A percentile compares a stretch with the other conserved stretches of the same genome.
Conservation (phyloP, 1,139 yeast genomes). For the Scheffersomyces titani region DNA sequence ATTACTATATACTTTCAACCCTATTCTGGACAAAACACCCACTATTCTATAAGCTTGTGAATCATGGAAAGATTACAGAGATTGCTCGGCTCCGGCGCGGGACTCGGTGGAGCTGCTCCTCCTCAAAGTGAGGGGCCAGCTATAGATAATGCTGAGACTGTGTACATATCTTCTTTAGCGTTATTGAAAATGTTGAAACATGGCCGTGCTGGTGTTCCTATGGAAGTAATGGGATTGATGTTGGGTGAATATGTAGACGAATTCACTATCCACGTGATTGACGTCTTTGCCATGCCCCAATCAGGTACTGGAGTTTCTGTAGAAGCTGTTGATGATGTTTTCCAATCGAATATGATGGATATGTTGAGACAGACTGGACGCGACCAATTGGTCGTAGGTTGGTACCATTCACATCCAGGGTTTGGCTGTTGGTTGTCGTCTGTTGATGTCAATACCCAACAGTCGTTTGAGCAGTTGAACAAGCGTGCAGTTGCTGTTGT, state of each 20-base stretch:
- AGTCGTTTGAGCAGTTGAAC: conserved; percentile 93
- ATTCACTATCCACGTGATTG: conserved; percentile 94
- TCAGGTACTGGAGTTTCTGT: conserved; percentile 98
- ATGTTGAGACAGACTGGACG: conserved; percentile 98
- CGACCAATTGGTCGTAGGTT: conserved; percentile 97
- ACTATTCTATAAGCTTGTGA: neutral
- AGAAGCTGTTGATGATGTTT: conserved; percentile 98
- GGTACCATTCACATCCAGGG: conserved; percentile 99
- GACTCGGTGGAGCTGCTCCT: conserved; percentile 55
- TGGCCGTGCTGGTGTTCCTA: conserved; percentile 99
- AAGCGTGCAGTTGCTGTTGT: conserved; percentile 97
- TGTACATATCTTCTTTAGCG: conserved; percentile 93
- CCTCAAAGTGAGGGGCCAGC: conserved; percentile 72
- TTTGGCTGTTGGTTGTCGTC: conserved; percentile 99
- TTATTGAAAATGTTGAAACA: conserved; percentile 94
- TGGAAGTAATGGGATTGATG: conserved; percentile 99
- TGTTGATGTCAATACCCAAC: conserved; percentile 97
- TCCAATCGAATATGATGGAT: conserved; percentile 99
- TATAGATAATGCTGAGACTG: conserved; percentile 94
- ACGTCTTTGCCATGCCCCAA: conserved; percentile 99
- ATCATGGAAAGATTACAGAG: conserved; percentile 76
- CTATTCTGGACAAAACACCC: neutral
- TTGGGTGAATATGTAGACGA: conserved; percentile 98
- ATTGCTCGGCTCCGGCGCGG: conserved; percentile 62
- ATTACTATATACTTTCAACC: neutral